Conservation (phyloP, 768 basidiomycete species). For the Boletus fagicola region DNA sequence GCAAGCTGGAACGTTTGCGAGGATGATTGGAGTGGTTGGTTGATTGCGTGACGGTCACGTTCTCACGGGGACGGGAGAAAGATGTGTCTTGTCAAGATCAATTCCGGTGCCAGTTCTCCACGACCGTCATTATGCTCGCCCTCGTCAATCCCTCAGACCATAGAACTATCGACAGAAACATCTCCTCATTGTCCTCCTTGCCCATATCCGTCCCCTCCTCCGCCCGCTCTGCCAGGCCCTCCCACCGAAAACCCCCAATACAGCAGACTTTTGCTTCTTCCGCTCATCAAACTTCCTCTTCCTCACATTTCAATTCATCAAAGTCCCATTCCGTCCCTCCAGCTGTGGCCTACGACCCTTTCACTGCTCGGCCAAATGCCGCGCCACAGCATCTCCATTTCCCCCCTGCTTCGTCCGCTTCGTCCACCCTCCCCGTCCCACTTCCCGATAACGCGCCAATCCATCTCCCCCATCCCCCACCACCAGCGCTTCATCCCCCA, state of each 20-base stretch:
- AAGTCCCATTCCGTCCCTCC: slow-evolving; percentile 21
- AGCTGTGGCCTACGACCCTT: slow-evolving; percentile 29
- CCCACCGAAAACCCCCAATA: slow-evolving; percentile 30
- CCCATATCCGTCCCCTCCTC: slow-evolving; percentile 10
- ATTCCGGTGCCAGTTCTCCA: slow-evolving; percentile 6
- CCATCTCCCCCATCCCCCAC: slow-evolving; percentile 26
- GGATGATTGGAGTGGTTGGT: not conserved
- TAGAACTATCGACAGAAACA: slow-evolving; percentile 29
- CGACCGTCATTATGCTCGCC: slow-evolving; percentile 44
- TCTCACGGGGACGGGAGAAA: slow-evolving; percentile 21
- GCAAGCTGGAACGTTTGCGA: not conserved
- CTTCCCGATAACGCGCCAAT: slow-evolving; percentile 28
- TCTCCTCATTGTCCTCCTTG: slow-evolving; percentile 13
- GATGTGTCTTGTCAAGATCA: slow-evolving; percentile 18
- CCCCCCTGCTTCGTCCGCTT: slow-evolving; percentile 12
- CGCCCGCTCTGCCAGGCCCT: slow-evolving; percentile 20
- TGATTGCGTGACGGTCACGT: slow-evolving; percentile 20
- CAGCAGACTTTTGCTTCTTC: slow-evolving; percentile 29
- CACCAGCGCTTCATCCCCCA: slow-evolving; percentile 9
- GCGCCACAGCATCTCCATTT: slow-evolving; percentile 10
- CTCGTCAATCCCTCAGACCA: slow-evolving; percentile 44
- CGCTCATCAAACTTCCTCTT: slow-evolving; percentile 23
- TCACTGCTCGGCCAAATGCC: slow-evolving; percentile 16
- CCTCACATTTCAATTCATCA: slow-evolving; percentile 19
- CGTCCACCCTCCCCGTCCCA: slow-evolving; percentile 22